Percentiles rank a stretch among this genome's conserved stretches.
These are phyloP conservation scores for Hypoxylon sp. DNA, from an alignment of 2,329 filamentous ascomycete species.

Conservation along the genomic window DNA sequence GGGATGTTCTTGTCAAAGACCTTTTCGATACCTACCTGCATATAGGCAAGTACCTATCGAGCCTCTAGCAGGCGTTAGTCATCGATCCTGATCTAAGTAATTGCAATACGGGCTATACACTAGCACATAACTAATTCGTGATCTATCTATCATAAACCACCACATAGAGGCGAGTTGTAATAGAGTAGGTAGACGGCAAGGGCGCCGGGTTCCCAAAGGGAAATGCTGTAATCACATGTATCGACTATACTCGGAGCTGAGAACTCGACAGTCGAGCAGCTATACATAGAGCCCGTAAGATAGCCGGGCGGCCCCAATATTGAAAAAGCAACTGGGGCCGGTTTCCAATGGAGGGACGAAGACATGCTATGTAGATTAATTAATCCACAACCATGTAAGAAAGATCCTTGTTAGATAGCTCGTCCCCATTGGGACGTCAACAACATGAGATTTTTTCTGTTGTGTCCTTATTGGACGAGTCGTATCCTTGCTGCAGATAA, in stretches of 20 bases:
- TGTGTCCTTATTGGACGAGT: slow-evolving; percentile 32
- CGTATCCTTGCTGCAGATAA: slow-evolving; percentile 34
- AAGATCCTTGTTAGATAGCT: slow-evolving; percentile 31
- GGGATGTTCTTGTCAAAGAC: slow-evolving; percentile 5
- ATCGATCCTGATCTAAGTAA: neutral
- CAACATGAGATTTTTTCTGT: slow-evolving; percentile 25
- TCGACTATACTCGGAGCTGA: slow-evolving; percentile 27
- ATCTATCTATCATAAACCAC: neutral
- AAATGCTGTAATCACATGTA: neutral
- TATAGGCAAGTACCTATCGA: neutral
- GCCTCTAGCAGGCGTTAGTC: neutral
- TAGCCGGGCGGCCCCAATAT: slow-evolving; percentile 10
- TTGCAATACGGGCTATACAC: neutral
- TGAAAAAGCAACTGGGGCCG: slow-evolving; percentile 19
- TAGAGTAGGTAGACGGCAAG: slow-evolving; percentile 7
- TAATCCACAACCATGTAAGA: slow-evolving; percentile 39
- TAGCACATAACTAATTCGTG: neutral
- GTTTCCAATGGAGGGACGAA: slow-evolving; percentile 26
- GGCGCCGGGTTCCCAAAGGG: neutral
- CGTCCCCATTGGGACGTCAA: slow-evolving; percentile 31
- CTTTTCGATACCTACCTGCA: slow-evolving; percentile 1
- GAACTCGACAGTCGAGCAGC: slow-evolving; percentile 18
- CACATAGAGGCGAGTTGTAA: neutral
- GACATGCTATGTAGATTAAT: slow-evolving; percentile 12
- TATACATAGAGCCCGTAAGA: slow-evolving; percentile 3